These are phyloP conservation scores for Aspergillus viridinutans DNA, from an alignment of 2,329 filamentous ascomycete species.

Conservation along the genomic window DNA sequence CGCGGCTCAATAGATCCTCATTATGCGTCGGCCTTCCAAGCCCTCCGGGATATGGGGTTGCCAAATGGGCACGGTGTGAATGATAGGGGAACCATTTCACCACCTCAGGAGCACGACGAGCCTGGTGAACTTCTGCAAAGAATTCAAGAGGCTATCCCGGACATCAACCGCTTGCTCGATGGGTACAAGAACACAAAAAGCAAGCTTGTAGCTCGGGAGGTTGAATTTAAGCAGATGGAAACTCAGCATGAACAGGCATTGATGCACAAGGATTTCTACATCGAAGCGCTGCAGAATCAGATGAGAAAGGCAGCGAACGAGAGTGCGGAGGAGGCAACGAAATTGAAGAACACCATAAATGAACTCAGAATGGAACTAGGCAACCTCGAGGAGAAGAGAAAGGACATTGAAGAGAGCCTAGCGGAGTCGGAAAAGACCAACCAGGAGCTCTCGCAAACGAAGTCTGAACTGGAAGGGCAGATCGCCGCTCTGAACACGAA, in stretches of 20 bases:
- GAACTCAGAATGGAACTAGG: conserved; percentile 50
- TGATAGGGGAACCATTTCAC: conserved; percentile 29
- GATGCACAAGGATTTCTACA: conserved; percentile 51
- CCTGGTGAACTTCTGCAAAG: conserved; percentile 40
- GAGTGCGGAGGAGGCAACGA: conserved; percentile 46
- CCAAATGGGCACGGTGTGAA: conserved; percentile 16
- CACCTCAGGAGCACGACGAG: conserved; percentile 30
- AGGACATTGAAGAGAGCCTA: conserved; percentile 47
- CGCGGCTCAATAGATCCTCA: conserved; percentile 29
- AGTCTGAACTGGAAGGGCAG: conserved; percentile 42
- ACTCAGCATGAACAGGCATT: conserved; percentile 49
- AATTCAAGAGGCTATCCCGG: conserved; percentile 45
- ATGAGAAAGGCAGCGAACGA: conserved; percentile 48
- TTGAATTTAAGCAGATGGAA: conserved; percentile 47
- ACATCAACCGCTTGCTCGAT: conserved; percentile 41
- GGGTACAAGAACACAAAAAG: conserved; percentile 50
- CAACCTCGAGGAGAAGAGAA: conserved; percentile 49
- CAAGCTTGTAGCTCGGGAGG: conserved; percentile 47
- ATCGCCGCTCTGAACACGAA: conserved; percentile 35
- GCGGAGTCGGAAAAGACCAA: conserved; percentile 43
- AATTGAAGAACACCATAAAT: conserved; percentile 41
- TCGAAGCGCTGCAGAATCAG: conserved; percentile 49
- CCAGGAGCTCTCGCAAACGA: conserved; percentile 41
- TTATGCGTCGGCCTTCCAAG: conserved; percentile 29
- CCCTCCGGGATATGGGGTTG: conserved; percentile 24